phyloP scores from a whole-genome alignment of 2,329 filamentous ascomycete genomes.

The Fusarium sp. region DNA sequence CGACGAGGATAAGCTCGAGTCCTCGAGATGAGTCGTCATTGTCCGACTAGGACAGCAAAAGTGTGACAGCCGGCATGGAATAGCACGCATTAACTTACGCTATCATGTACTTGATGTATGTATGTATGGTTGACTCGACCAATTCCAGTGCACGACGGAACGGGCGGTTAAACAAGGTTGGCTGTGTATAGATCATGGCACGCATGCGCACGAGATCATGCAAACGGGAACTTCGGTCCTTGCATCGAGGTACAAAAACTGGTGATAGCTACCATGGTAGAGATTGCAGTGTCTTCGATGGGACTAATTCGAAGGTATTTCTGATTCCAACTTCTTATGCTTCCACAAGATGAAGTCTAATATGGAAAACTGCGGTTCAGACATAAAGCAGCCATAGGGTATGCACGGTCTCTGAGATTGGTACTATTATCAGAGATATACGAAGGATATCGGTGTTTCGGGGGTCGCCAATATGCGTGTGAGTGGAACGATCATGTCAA shows the following conservation, averaged over 20 bases:
- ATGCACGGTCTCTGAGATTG: not conserved
- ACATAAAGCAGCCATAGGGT: not conserved
- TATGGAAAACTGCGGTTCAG: not conserved
- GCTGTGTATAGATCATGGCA: constrained; percentile 16
- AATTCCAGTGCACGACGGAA: constrained; percentile 12
- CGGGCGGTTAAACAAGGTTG: constrained; percentile 19
- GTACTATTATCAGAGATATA: not conserved
- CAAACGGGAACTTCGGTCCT: constrained; percentile 13
- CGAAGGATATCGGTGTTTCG: not conserved
- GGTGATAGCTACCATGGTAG: not conserved
- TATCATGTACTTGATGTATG: not conserved
- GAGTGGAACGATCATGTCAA: constrained; percentile 11
- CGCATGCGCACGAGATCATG: constrained; percentile 33
- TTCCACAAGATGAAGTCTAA: not conserved
- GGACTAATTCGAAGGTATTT: not conserved
- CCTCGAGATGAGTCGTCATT: constrained; percentile 17
- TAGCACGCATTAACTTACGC: not conserved
- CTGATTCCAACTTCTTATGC: not conserved
- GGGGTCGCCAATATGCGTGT: constrained; percentile 14
- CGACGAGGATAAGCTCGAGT: constrained; percentile 3
- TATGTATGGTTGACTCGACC: not conserved
- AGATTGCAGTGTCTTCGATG: not conserved
- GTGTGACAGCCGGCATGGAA: constrained; percentile 11
- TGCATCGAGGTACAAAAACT: not conserved
- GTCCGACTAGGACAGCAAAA: constrained; percentile 6